Conservation (phyloP, 225 moss, liverwort and hornwort genomes). For the Straminergon stramineum region DNA sequence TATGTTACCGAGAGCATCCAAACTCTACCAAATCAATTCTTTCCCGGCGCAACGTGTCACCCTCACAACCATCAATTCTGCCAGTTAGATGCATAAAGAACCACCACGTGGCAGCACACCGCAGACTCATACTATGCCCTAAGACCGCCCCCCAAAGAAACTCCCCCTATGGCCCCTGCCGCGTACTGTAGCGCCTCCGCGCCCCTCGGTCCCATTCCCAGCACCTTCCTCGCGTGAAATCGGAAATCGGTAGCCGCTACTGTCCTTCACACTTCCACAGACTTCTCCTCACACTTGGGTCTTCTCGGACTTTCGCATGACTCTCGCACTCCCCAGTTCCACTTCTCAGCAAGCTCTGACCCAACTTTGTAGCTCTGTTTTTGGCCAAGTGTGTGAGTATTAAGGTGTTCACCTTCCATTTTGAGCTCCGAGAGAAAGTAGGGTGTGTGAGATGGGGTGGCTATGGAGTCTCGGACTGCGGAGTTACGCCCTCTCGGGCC, state of each 20-base stretch:
- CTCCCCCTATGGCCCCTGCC: background rate
- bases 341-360: background rate
- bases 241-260: background rate
- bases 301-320: background rate
- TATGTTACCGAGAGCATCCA: background rate
- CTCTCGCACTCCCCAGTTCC: background rate
- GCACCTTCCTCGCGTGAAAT: background rate
- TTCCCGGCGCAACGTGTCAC: background rate
- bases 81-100: background rate
- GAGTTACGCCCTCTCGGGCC: constrained; percentile 21
- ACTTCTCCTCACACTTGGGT: background rate
- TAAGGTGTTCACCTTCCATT: background rate
- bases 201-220: background rate
- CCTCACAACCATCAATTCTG: background rate
- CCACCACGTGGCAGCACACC: background rate
- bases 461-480: constrained; percentile 5
- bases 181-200: background rate
- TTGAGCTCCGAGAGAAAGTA: background rate
- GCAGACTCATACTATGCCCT: background rate
- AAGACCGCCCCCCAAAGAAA: background rate
- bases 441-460: constrained; percentile 23
- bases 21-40: background rate
- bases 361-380: background rate
- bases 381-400: background rate
- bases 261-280: background rate